These are phyloP conservation scores for Salvia hispanica DNA, from an alignment of 257 asterid genomes.

Conservation along the genomic window DNA sequence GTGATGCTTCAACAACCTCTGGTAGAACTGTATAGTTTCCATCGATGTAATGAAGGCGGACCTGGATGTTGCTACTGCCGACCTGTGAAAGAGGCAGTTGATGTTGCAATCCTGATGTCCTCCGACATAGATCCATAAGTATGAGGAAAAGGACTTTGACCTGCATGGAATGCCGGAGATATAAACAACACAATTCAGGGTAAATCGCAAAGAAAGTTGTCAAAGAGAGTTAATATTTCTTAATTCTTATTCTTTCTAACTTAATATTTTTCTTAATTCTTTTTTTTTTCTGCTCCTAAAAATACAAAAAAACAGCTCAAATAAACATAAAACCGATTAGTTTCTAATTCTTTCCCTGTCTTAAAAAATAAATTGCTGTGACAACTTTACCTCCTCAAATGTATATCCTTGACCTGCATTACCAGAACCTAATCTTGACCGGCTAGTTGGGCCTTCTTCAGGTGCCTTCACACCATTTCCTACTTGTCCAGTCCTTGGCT, in stretches of 20 bases:
- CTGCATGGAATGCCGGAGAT: constrained; percentile 46
- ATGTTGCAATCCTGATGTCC: constrained; percentile 82
- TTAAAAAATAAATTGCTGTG: background rate
- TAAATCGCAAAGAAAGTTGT: background rate
- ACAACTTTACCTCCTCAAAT: constrained; percentile 77
- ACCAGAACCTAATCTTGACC: constrained; percentile 93
- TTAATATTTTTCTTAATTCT: too few species aligned
- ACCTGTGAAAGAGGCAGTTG: constrained; percentile 96
- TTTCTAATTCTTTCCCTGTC: background rate
- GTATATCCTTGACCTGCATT: constrained; percentile 99
- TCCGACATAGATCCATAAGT: constrained; percentile 96
- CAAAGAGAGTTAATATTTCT: too few species aligned
- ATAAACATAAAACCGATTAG: background rate
- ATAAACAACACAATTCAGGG: constrained; percentile 12
- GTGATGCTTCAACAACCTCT: constrained; percentile 98
- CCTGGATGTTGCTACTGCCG: constrained; percentile 85
- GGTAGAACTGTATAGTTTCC: constrained; percentile 96
- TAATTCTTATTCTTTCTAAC: too few species aligned
- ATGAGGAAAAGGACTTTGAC: constrained; percentile 97
- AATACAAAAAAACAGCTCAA: too few species aligned
- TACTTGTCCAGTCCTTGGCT: constrained; percentile 61
- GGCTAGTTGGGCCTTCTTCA: constrained; percentile 85
- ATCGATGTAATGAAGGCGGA: constrained; percentile 94
- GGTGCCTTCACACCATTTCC: constrained; percentile 68
- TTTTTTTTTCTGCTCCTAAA: too few species aligned